Base-by-base conservation (phyloP, 306 rosid genomes). In the Castanopsis chinensis region DNA sequence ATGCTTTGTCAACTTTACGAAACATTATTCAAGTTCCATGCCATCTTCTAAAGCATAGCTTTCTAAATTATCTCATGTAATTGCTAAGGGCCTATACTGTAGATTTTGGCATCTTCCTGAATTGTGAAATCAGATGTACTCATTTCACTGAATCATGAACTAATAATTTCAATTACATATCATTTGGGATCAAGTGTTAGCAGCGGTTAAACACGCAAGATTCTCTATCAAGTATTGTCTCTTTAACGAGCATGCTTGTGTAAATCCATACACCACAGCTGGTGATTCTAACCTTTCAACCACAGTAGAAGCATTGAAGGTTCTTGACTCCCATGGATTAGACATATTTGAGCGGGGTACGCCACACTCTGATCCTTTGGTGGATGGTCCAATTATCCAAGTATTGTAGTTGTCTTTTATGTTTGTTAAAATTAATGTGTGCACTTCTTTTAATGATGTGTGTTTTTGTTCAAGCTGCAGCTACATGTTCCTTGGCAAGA, bases 351-450 rank as follows among this genome's bases (percentile, higher is more conserved):
- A 95, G 80, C 79, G 91, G 1, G 99, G 99, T 7, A 92, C 89
- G 74, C 99, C 98, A 0, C 90, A 95, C 80, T 92, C 98, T 14
- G 96, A 95, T 83, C 96, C 99, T 78, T 84, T 95, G 89, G 99
- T 98, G 4, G 98, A 95, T 85, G 98, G 97, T 76, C 99, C 98
- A 43, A 97, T 92, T 83, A 95, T 95, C 78, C 98, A 91, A 98
- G 99, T 91, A 81, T 37, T 73, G n/a, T 32, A 58, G 15, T 78
- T 57, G 57, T 15, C 69, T 53, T 33, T 45, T 15, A 82, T 71
- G 45, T 65, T 67, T 8, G 20, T 20, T 45, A 41, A 41, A 41
- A 41, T 41, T 41, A 41, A 8, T 41, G 45, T 41, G 45, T 41
- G 11, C 45, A 41, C 35, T 79, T 74, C 77, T 72, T 78, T 77